A percentile compares a stretch with the other conserved stretches of the same genome.
Evolutionary conservation across 1,139 yeast species (phyloP).

Genomic region (Arxiozyma slooffiae): DNA sequence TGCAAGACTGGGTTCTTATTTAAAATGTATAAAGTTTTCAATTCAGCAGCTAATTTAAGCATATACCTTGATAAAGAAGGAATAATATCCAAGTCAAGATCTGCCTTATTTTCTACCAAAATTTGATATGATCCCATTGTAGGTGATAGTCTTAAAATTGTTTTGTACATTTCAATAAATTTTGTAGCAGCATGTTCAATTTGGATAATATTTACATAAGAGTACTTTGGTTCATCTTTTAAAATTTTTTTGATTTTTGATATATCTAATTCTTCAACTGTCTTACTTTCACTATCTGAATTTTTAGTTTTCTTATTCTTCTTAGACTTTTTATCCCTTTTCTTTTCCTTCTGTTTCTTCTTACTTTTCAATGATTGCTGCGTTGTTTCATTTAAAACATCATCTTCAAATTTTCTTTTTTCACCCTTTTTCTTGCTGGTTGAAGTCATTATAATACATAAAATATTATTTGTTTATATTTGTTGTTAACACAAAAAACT

Average conservation of each 20-base stretch:
- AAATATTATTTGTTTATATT: too few species aligned
- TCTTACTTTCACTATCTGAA: not conserved
- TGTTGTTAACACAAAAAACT: not conserved
- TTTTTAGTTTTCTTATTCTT: not conserved
- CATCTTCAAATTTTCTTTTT: not conserved
- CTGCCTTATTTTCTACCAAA: slow-evolving; percentile 34
- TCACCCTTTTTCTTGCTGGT: not conserved
- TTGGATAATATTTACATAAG: slow-evolving; percentile 32
- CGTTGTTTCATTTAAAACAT: not conserved
- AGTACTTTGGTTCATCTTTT: slow-evolving; percentile 10
- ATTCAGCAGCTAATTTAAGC: slow-evolving; percentile 47
- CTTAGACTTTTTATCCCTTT: not conserved
- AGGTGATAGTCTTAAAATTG: slow-evolving; percentile 48
- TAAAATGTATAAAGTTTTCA: slow-evolving; percentile 45
- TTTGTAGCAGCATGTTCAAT: slow-evolving; percentile 43
- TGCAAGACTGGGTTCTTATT: slow-evolving; percentile 44
- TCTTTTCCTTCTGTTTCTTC: not conserved
- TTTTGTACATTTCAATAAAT: slow-evolving; percentile 44
- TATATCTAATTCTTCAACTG: not conserved
- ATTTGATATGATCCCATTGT: slow-evolving; percentile 37
- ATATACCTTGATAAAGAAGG: slow-evolving; percentile 48
- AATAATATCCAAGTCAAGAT: slow-evolving; percentile 28
- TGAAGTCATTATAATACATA: not conserved
- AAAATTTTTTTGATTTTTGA: not conserved
- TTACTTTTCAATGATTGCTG: not conserved